A percentile compares a stretch with the other conserved stretches of the same genome.
These are phyloP conservation scores for Aspergillus nomiae DNA, from an alignment of 2,329 filamentous ascomycete species.

Conservation along the genomic window DNA sequence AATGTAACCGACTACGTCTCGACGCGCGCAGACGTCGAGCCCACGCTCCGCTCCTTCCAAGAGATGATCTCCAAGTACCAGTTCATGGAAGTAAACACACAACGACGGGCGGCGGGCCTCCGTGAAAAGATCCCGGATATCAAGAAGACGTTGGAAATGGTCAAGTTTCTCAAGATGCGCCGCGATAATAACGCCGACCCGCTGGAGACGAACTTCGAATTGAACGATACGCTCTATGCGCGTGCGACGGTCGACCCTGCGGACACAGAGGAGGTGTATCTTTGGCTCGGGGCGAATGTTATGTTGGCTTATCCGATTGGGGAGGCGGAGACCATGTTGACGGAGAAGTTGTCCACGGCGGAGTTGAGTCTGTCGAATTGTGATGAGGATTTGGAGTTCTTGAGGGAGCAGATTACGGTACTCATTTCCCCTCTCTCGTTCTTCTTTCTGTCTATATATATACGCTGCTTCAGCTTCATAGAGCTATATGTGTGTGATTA, in stretches of 20 bases:
- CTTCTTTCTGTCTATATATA: neutral
- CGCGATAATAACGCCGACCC: constrained; percentile 59
- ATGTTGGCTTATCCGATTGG: constrained; percentile 94
- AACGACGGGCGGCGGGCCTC: constrained; percentile 76
- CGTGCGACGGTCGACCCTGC: constrained; percentile 80
- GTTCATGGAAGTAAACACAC: constrained; percentile 96
- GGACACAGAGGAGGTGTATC: constrained; percentile 76
- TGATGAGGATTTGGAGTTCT: constrained; percentile 93
- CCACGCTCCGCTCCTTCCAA: constrained; percentile 49
- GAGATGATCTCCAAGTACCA: constrained; percentile 83
- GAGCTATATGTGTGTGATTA: constrained; percentile 10
- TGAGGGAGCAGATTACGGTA: constrained; percentile 95
- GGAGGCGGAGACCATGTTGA: constrained; percentile 79
- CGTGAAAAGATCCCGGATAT: constrained; percentile 98
- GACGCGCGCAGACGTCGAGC: constrained; percentile 47
- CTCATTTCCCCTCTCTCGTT: constrained; percentile 31
- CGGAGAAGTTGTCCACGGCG: constrained; percentile 75
- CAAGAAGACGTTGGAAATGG: constrained; percentile 90
- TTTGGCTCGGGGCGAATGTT: constrained; percentile 98
- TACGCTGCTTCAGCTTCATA: neutral
- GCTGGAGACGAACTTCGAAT: constrained; percentile 89
- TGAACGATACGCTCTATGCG: constrained; percentile 93
- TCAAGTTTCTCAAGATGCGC: constrained; percentile 77
- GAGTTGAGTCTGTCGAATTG: constrained; percentile 81
- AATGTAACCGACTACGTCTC: constrained; percentile 51